These are phyloP conservation scores for Zoysia japonica DNA, from an alignment of 176 grass and related monocot species.

Conservation along the genomic window DNA sequence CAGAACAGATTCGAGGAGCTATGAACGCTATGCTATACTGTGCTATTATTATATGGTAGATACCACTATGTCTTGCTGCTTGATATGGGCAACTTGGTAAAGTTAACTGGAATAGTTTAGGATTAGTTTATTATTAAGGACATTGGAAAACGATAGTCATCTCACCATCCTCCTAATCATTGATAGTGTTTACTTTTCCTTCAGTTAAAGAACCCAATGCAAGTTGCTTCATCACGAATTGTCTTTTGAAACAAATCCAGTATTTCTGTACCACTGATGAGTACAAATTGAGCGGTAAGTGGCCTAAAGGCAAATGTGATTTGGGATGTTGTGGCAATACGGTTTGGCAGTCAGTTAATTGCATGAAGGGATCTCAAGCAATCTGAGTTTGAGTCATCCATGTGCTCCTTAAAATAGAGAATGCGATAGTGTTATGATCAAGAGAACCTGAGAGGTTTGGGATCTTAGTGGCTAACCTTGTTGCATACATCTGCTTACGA, in stretches of 20 bases:
- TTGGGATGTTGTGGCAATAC: conserved; percentile 31
- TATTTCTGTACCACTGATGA: conserved; percentile 25
- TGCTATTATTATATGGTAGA: conserved; percentile 50
- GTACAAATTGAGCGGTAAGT: conserved; percentile 32
- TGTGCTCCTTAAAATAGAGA: conserved; percentile 25
- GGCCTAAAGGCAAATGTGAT: conserved; percentile 29
- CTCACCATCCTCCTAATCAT: conserved; percentile 60
- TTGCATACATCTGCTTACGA: conserved; percentile 32
- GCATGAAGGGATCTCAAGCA: conserved; percentile 24
- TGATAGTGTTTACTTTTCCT: conserved; percentile 44
- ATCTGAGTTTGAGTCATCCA: conserved; percentile 34
- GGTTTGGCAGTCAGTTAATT: conserved; percentile 15
- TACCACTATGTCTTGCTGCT: conserved; percentile 51
- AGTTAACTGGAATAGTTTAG: conserved; percentile 42
- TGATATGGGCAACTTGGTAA: conserved; percentile 58
- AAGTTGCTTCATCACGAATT: conserved; percentile 32
- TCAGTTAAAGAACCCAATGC: conserved; percentile 40
- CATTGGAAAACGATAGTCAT: conserved; percentile 57
- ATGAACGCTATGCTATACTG: conserved; percentile 31
- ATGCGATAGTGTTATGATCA: conserved; percentile 40
- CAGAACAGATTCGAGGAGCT: conserved; percentile 44
- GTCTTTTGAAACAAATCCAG: conserved; percentile 29
- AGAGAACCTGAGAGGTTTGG: conserved; percentile 30
- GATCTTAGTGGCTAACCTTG: conserved; percentile 29
- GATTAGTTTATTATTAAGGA: conserved; percentile 48